Base-by-base conservation (phyloP, 345 rosid genomes). In the Orychophragmus violaceus region DNA sequence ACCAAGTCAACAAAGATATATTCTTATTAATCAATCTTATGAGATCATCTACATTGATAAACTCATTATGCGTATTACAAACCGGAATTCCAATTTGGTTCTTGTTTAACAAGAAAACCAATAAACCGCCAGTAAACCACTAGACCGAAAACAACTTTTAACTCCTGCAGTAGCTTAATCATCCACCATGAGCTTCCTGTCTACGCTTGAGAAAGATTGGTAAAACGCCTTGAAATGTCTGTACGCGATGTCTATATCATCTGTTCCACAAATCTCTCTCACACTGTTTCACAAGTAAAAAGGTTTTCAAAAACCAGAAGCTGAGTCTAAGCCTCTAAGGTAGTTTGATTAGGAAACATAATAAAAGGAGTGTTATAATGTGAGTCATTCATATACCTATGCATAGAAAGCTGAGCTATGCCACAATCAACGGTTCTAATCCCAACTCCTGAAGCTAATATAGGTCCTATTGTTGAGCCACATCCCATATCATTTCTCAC, bases 401-500 rank as follows among this genome's bases (percentile, higher is more conserved):
- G 97, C 98, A 93, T 88, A 33, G 98, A 90, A 55, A 93, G 97
- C 75, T 93, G 98, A 59, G 97, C 83, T 55, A 90, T 90, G 64
- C 98, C 98, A 5, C 96, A 87, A 70, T 90, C 98, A 69, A 93
- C 97, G 0, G 97, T 93, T 35, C 94, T 84, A 44, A 93, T 80
- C 67, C 97, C 98, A 14, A 88, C 83, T 22, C 97, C 96, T 39
- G 96, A 90, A 65, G 98, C 97, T 49, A 93, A 88, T 72, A 90
- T 93, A 5, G 98, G 97, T 54, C 98, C 98, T 50, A 93, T 86
- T 62, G 98, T 93, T 48, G 97, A 93, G 32, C 98, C 98, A 70
- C 98, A 93, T 67, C 94, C 98, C 96, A 93, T 88, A 67, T 93
- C 98, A 28, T 93, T 93, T 74, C 98, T 87, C 68, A 93, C 96